Evolutionary conservation across 1,139 yeast genomes (phyloP), one percentile per base, ranked within the genome.

Genomic region (Meyerozyma elateridarum): DNA sequence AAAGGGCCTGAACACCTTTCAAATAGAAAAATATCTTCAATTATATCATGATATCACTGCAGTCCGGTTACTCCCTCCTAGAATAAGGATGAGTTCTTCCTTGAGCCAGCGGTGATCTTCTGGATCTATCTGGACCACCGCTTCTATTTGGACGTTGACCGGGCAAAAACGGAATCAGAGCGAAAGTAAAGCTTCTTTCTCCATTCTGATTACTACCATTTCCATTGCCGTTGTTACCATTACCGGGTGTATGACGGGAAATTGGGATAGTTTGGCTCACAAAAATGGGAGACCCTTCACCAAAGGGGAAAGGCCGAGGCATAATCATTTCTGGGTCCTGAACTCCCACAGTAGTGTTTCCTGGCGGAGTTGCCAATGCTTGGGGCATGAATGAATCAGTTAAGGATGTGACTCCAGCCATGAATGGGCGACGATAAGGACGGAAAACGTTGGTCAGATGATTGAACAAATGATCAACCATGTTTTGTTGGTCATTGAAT

Each of bases 371-470:
- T 5, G 62, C 61, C 64, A 68, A 62, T 30, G 45, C 50, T 36
- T 66, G 71, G n/a, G 50, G 56, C 51, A 64, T 56, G 34, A 49
- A 56, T 6, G 65, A 53, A 39, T 66, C 73, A 1, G 71, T 64
- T 25, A 66, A 53, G 4, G 73, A 70, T 1, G 70, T 62, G n/a
- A 65, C 51, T 2, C 51, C 25, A 4, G 70, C 65, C 36, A 57
- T 59, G 39, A 51, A 54, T 0, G 70, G 65, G 29, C 67, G 49
- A 30, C 44, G 43, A 25, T 50, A 60, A 4, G 69, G 69, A 31
- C 52, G 54, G 41, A 66, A 66, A 7, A 66, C 57, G 39, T 66
- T 64, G 3, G 73, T 65, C 33, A 64, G 58, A 36, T 52, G 49
- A 28, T 49, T 42, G 19, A 49, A 37, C 20, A 66, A 38, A 38